Percentiles rank a stretch among this genome's conserved stretches.
Conservation (phyloP, 257 asterid species). For the Oldenlandia corymbosa region DNA sequence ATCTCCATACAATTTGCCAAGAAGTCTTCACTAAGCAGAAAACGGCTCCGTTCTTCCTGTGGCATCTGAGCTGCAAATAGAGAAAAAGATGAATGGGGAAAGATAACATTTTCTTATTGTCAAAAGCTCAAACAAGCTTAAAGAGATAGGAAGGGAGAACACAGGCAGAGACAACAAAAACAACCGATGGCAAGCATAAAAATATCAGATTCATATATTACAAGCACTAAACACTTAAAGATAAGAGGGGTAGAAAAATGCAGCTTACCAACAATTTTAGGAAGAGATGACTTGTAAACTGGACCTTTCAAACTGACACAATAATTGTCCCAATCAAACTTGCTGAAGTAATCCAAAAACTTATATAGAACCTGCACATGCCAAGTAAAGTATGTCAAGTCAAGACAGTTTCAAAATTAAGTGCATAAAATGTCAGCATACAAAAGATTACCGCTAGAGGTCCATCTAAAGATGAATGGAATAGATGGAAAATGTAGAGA, state of each 20-base stretch:
- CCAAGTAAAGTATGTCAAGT: constrained; percentile 15
- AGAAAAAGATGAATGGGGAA: constrained; percentile 1
- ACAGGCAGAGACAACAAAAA: not conserved
- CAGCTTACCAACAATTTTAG: constrained; percentile 58
- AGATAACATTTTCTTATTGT: constrained; percentile 1
- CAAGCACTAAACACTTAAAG: not conserved
- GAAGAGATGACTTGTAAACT: constrained; percentile 49
- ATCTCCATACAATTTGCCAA: constrained; percentile 48
- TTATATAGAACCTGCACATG: constrained; percentile 55
- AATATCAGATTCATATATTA: not conserved
- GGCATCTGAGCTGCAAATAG: constrained; percentile 54
- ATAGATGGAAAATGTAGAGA: constrained; percentile 39
- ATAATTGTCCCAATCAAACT: constrained; percentile 76
- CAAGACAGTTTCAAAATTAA: not conserved
- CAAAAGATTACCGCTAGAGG: constrained; percentile 53
- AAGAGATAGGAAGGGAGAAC: not conserved
- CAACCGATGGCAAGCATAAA: not conserved
- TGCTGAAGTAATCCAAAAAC: constrained; percentile 72
- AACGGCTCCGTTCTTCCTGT: constrained; percentile 26
- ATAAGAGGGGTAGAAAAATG: constrained; percentile 7
- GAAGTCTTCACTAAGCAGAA: constrained; percentile 56
- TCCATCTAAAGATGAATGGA: constrained; percentile 36
- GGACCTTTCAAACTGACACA: constrained; percentile 81
- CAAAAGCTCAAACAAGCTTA: not conserved
- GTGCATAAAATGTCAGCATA: constrained; percentile 5